phyloP scores from a whole-genome alignment of 2,329 filamentous ascomycete species.

The Byssoonygena ceratinophila region DNA sequence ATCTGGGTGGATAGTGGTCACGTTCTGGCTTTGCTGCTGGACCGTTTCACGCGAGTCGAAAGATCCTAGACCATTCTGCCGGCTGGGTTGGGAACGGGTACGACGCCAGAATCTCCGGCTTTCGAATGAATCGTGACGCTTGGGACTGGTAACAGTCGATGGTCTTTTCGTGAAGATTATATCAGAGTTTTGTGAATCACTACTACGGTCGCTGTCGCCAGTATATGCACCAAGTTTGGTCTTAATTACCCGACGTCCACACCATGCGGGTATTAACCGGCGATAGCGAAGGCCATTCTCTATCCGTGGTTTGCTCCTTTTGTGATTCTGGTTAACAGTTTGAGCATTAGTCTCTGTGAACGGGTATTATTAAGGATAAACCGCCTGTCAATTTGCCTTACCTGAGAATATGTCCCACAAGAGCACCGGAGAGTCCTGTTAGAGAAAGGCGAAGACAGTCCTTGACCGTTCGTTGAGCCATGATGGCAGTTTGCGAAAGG shows the following conservation, averaged over 20 bases:
- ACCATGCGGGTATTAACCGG: not conserved
- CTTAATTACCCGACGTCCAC: not conserved
- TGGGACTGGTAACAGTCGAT: not conserved
- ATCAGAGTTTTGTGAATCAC: not conserved
- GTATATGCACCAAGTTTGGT: not conserved
- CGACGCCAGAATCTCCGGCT: not conserved
- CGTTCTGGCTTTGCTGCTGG: not conserved
- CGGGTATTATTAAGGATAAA: too few species aligned
- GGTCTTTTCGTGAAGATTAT: not conserved
- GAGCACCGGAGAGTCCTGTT: too few species aligned
- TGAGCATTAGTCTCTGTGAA: not conserved
- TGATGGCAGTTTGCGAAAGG: too few species aligned
- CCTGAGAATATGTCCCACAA: too few species aligned
- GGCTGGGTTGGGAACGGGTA: too few species aligned
- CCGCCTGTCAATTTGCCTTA: too few species aligned
- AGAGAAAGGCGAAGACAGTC: too few species aligned
- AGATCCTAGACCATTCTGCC: too few species aligned
- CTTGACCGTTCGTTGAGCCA: too few species aligned
- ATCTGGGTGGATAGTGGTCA: too few species aligned
- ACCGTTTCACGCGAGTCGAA: not conserved
- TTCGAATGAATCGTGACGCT: not conserved
- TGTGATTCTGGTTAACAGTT: not conserved
- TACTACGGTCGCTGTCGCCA: not conserved
- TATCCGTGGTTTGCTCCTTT: not conserved
- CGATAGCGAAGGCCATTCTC: too few species aligned